A percentile compares a stretch with the other conserved stretches of the same genome.
Evolutionary conservation across 139 green algal species (phyloP).

Genomic region (Klebsormidium nitens): DNA sequence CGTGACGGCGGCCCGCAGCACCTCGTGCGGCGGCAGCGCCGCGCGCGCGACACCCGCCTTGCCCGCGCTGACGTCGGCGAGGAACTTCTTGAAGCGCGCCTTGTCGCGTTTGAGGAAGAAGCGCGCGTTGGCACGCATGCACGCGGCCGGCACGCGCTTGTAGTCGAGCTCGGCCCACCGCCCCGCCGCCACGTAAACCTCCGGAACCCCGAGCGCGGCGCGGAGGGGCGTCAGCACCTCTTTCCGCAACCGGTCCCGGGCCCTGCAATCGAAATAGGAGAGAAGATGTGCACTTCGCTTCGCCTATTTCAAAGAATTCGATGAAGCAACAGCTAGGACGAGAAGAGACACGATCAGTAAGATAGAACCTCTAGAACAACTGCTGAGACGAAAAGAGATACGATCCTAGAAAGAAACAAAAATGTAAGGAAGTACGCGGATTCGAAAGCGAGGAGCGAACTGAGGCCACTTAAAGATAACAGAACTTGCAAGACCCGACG

Average conservation of each 20-base stretch:
- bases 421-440: no score
- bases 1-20: conserved; percentile 26
- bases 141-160: conserved; percentile 29
- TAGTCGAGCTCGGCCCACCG: conserved; percentile 33
- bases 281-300: no score
- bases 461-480: no score
- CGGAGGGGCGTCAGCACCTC: conserved; percentile 32
- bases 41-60: conserved; percentile 22
- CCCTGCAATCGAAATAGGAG: no score
- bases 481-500: no score
- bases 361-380: no score
- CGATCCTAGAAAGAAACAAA: no score
- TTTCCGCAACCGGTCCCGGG: conserved; percentile 14
- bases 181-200: conserved; percentile 34
- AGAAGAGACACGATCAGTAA: no score
- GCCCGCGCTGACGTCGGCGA: conserved; percentile 27
- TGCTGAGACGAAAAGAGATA: no score
- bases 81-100: conserved; percentile 32
- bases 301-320: no score
- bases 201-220: conserved; percentile 10
- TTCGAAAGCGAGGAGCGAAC: no score
- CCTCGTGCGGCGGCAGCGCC: conserved; percentile 35
- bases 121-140: conserved; percentile 38
- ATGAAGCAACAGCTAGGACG: no score
- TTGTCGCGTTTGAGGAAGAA: conserved; percentile 23